phyloP scores from a whole-genome alignment of 805 yeast species.

The Myxozyma monticola region DNA sequence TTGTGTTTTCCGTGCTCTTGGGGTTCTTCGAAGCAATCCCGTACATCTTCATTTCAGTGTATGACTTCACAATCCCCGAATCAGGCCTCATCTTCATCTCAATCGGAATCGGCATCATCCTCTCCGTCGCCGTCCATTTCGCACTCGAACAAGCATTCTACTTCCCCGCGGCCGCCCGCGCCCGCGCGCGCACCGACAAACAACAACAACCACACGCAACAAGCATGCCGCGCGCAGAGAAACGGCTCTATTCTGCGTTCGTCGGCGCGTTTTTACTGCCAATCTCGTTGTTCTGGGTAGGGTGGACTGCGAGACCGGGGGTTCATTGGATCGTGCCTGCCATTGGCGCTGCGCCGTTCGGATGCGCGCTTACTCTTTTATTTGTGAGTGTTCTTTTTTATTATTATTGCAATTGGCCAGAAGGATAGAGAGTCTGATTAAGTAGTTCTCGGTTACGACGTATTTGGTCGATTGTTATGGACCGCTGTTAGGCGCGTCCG shows the following conservation, averaged over 20 bases:
- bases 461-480: slow-evolving; percentile 73
- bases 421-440: slow-evolving; percentile 40
- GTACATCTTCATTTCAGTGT: slow-evolving; percentile 49
- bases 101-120: slow-evolving; percentile 57
- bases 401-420: slow-evolving; percentile 50
- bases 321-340: slow-evolving; percentile 78
- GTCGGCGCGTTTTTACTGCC: slow-evolving; percentile 68
- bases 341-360: slow-evolving; percentile 74
- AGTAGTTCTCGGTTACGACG: slow-evolving; percentile 66
- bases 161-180: slow-evolving; percentile 6
- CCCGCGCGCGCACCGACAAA: slow-evolving; percentile 40
- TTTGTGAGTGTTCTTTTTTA: slow-evolving; percentile 44
- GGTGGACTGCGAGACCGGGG: slow-evolving; percentile 62
- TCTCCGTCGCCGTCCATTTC: slow-evolving; percentile 6
- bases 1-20: slow-evolving; percentile 54
- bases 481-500: slow-evolving; percentile 74
- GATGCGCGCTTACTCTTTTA: slow-evolving; percentile 35
- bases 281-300: slow-evolving; percentile 72
- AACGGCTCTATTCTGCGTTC: slow-evolving; percentile 42
- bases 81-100: slow-evolving; percentile 60
- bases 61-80: slow-evolving; percentile 47
- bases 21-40: slow-evolving; percentile 58
- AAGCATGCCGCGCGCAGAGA: slow-evolving; percentile 56
- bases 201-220: too few species aligned
- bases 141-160: slow-evolving; percentile 15